Base-by-base conservation (phyloP, 139 green algal genomes). In the Micractinium sp. region DNA sequence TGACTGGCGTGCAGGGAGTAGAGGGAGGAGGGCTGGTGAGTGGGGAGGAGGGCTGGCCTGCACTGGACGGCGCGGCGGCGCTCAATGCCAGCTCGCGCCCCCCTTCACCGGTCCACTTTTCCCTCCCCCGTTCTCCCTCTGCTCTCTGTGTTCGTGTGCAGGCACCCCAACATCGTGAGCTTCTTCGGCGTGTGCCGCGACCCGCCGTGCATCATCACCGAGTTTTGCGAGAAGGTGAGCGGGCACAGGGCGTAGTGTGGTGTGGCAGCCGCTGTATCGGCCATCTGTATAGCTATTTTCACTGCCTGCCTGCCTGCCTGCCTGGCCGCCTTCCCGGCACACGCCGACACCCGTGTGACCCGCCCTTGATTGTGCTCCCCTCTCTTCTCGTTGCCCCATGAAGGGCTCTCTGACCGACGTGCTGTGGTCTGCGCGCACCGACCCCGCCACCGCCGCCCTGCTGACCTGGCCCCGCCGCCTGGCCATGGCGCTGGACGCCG, bases 391-490 rank as follows among this genome's bases (percentile, higher is more conserved):
- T 71, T 71, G 2, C 20, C 14, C 19, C 20, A 27, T 27, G 2
- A 71, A 71, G 19, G 74, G 74, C 74, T 47, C n/a, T n/a, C 74
- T 80, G 33, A 41, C n/a, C n/a, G 74, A 80, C 74, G 19, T 47
- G 23, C 74, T 80, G 74, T 33, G n/a, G 19, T 16, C 74, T 27
- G 74, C 74, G 25, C n/a, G 74, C 15, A 20, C n/a, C 15, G 33
- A 47, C 74, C 74, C 74, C 19, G n/a, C 29, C 19, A 35, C 39
- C 15, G 74, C 74, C 9, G 74, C 74, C 33, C 74, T 41, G n/a
- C 74, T 80, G 74, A 47, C 16, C 33, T 80, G 74, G 74, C 74
- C n/a, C 33, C 74, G 74, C 74, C 74, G 74, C n/a, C 35, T 80
- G n/a, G 35, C 74, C n/a, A 80, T 80, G 74, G 74, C 33, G 35